phyloP scores from a whole-genome alignment of 495 filamentous ascomycete species.

The Penicillium simplicissimum region DNA sequence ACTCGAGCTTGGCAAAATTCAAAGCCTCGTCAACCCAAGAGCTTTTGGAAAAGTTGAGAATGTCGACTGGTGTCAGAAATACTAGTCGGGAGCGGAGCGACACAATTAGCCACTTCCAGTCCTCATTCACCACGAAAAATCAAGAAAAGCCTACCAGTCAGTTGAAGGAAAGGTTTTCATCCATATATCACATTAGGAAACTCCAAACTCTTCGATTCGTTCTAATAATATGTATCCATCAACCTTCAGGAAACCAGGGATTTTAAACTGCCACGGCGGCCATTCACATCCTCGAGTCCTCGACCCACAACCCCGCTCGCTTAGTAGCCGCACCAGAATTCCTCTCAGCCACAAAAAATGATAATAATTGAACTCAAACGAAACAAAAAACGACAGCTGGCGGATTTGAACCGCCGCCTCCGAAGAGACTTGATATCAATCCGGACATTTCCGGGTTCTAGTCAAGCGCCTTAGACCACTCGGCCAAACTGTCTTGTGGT shows the following conservation, averaged over 20 bases:
- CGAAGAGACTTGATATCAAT: conserved; percentile 4
- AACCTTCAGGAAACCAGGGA: not conserved
- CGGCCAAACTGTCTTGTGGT: not conserved
- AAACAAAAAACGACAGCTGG: conserved; percentile 5
- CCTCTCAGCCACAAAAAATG: not conserved
- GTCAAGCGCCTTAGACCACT: conserved; percentile 11
- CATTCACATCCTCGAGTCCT: not conserved
- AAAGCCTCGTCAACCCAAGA: no score
- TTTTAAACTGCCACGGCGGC: not conserved
- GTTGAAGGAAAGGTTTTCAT: no score
- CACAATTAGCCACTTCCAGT: no score
- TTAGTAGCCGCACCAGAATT: not conserved
- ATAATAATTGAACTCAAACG: not conserved
- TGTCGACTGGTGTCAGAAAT: no score
- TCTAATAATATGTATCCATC: not conserved
- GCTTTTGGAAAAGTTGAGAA: no score
- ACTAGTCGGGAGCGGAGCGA: no score
- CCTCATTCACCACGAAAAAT: no score
- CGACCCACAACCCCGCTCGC: conserved; percentile 1
- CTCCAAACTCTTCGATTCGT: no score
- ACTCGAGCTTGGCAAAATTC: no score
- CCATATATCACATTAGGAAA: no score
- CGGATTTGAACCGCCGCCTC: conserved; percentile 10
- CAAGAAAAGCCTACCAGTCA: no score
- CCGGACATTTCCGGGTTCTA: not conserved